Percentiles rank a stretch among this genome's conserved stretches.
These are phyloP conservation scores for Taiozyma sp. DNA, from an alignment of 1,139 yeast species.

Conservation along the genomic window DNA sequence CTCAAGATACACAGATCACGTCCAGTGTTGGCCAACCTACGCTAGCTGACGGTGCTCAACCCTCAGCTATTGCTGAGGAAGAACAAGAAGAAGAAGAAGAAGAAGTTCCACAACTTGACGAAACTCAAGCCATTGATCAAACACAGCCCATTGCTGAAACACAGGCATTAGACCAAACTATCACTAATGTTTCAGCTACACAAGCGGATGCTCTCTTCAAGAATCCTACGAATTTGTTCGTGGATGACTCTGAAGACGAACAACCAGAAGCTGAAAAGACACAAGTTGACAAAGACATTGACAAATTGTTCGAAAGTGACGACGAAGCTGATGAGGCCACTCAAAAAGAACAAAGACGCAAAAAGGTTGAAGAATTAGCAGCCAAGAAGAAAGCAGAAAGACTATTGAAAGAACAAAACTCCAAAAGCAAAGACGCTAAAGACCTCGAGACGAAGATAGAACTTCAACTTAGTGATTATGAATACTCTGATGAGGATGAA, in stretches of 20 bases:
- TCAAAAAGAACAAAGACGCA: conserved; percentile 9
- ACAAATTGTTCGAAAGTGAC: background rate
- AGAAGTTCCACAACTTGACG: background rate
- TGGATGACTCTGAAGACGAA: conserved; percentile 14
- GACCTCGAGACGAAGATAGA: conserved; percentile 8
- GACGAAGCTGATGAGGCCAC: background rate
- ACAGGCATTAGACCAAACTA: background rate
- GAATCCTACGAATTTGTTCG: conserved; percentile 16
- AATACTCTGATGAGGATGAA: conserved; percentile 3
- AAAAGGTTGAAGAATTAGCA: conserved; percentile 17
- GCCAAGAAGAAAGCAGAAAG: conserved; percentile 20
- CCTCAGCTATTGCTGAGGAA: background rate
- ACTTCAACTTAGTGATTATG: conserved; percentile 1
- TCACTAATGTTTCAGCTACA: background rate
- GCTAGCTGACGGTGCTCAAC: background rate
- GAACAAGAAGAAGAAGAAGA: background rate
- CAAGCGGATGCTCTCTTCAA: background rate
- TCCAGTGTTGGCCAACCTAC: background rate
- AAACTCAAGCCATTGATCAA: background rate
- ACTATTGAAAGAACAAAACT: conserved; percentile 16
- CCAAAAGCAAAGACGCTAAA: conserved; percentile 13
- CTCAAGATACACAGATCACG: conserved; percentile 2
- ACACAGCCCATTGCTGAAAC: background rate
- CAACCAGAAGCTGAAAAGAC: background rate
- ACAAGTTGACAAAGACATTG: background rate